These are phyloP conservation scores for Boletus bicolor DNA, from an alignment of 768 basidiomycete genomes.

Conservation along the genomic window DNA sequence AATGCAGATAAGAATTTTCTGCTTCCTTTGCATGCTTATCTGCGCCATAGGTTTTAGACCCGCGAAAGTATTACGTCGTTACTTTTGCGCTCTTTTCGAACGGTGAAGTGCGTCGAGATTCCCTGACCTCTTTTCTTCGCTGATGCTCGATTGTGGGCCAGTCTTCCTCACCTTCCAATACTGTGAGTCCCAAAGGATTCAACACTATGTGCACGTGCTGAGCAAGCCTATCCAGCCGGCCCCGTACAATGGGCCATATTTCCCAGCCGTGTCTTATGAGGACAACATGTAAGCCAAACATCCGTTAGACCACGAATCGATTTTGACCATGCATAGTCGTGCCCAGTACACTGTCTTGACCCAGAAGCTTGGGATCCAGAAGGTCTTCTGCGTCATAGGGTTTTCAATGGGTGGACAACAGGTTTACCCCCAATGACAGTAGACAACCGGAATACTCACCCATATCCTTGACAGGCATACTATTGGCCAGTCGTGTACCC, in stretches of 20 bases:
- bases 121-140: background rate
- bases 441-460: background rate
- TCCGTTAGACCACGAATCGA: background rate
- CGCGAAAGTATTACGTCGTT: slow-evolving; percentile 51
- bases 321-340: slow-evolving; percentile 33
- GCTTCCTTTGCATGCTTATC: background rate
- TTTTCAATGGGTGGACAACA: slow-evolving; percentile 61
- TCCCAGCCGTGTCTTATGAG: slow-evolving; percentile 52
- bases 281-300: slow-evolving; percentile 49
- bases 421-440: slow-evolving; percentile 17
- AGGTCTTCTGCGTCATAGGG: slow-evolving; percentile 46
- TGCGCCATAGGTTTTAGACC: slow-evolving; percentile 41
- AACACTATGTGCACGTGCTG: background rate
- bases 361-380: slow-evolving; percentile 42
- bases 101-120: slow-evolving; percentile 44
- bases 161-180: slow-evolving; percentile 63
- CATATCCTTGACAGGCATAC: slow-evolving; percentile 39
- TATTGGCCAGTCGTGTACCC: slow-evolving; percentile 57
- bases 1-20: background rate
- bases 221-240: slow-evolving; percentile 35
- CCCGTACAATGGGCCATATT: slow-evolving; percentile 59
- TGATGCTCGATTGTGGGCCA: slow-evolving; percentile 16
- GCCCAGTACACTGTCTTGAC: slow-evolving; percentile 53
- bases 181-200: slow-evolving; percentile 7
- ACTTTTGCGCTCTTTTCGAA: slow-evolving; percentile 59